phyloP scores from a whole-genome alignment of 1,284 basidiomycete species.

The Apiotrichum montevideense region DNA sequence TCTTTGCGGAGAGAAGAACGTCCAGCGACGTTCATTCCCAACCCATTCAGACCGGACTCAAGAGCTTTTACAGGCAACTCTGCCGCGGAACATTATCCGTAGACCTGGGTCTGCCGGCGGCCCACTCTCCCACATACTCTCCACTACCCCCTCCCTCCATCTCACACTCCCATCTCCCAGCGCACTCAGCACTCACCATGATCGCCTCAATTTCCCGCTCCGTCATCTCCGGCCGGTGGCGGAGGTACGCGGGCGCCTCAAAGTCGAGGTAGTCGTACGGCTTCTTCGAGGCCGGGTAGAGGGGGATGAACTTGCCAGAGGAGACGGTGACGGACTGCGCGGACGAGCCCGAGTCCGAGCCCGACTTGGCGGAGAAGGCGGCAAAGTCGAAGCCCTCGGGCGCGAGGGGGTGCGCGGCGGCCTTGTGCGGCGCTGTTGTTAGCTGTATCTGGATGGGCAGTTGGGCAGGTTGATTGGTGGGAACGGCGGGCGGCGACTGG shows the following conservation, averaged over 20 bases:
- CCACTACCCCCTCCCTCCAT: background rate
- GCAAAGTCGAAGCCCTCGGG: constrained; percentile 64
- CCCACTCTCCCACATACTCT: background rate
- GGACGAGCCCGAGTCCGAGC: constrained; percentile 5
- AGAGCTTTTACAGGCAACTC: too few species aligned
- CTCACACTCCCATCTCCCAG: background rate
- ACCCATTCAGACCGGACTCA: too few species aligned
- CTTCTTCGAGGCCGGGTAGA: constrained; percentile 31
- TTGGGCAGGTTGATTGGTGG: background rate
- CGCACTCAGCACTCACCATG: constrained; percentile 54
- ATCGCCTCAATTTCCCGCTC: constrained; percentile 72
- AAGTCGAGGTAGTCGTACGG: constrained; percentile 57
- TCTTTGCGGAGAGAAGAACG: background rate
- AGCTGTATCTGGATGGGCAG: background rate
- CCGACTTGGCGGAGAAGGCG: constrained; percentile 54
- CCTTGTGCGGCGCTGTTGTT: constrained; percentile 54
- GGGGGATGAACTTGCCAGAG: constrained; percentile 8
- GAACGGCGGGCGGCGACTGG: background rate
- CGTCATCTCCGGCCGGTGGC: constrained; percentile 58
- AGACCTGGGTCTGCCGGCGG: background rate
- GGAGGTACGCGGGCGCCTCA: constrained; percentile 65
- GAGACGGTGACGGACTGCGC: constrained; percentile 24
- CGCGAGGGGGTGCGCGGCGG: constrained; percentile 69
- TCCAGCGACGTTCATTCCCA: too few species aligned
- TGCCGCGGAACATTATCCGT: too few species aligned